These are phyloP conservation scores for Coemansia asiatica DNA, from an alignment of 192 early-diverging fungal genomes.

Conservation along the genomic window DNA sequence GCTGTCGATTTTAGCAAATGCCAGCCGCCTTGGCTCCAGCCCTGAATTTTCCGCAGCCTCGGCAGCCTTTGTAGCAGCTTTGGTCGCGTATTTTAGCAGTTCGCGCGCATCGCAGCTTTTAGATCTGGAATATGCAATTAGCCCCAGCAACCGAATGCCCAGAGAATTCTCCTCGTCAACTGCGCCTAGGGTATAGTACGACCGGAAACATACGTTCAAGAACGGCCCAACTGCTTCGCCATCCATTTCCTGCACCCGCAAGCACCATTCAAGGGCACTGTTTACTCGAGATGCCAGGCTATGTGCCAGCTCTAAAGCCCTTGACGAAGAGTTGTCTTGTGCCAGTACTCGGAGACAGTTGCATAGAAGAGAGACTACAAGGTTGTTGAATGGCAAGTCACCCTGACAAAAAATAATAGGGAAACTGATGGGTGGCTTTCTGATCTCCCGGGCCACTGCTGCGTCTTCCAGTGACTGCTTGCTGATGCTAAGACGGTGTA, in stretches of 20 bases:
- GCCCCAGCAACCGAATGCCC: conserved; percentile 24
- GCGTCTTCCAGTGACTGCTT: not conserved
- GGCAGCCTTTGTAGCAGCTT: conserved; percentile 5
- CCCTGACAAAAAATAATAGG: conserved; percentile 21
- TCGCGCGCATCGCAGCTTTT: conserved; percentile 35
- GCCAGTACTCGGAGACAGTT: conserved; percentile 44
- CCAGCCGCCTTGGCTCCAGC: not conserved
- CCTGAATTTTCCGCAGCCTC: not conserved
- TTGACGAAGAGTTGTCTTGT: conserved; percentile 9
- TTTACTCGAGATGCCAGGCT: conserved; percentile 8
- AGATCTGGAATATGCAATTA: conserved; percentile 30
- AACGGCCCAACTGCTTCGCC: conserved; percentile 23
- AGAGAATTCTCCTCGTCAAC: conserved; percentile 4
- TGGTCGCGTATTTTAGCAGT: conserved; percentile 30
- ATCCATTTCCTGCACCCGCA: conserved; percentile 30
- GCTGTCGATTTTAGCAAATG: not conserved
- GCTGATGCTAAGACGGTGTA: conserved; percentile 42
- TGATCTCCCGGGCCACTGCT: not conserved
- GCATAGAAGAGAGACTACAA: conserved; percentile 33
- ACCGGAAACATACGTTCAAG: conserved; percentile 34
- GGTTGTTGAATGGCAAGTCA: conserved; percentile 30
- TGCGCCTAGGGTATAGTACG: conserved; percentile 40
- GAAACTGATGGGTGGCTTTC: conserved; percentile 10
- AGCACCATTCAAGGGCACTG: conserved; percentile 42
- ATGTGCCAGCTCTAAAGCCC: not conserved